Evolutionary conservation across 208 protist genomes (phyloP).

Genomic region (Entamoeba histolytica): DNA sequence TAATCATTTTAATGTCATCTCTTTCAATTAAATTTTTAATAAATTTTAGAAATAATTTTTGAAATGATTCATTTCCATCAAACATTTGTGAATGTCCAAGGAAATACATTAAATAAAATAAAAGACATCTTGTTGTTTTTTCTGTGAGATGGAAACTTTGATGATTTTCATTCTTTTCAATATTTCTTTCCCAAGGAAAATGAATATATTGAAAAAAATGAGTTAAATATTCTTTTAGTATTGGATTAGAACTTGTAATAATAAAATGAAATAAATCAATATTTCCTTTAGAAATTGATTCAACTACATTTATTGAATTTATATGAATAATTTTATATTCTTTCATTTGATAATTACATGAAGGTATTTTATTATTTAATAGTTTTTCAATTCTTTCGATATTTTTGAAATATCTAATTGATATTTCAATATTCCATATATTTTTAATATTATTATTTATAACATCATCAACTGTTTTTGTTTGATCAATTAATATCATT

Average conservation of each 20-base stretch:
- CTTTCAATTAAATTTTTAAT: background rate
- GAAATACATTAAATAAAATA: background rate
- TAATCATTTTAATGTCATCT: background rate
- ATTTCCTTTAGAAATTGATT: background rate
- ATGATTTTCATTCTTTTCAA: background rate
- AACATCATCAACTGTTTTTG: background rate
- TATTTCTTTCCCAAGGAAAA: background rate
- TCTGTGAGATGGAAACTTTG: background rate
- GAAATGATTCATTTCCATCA: background rate
- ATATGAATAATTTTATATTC: background rate
- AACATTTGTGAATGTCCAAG: background rate
- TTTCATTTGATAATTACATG: background rate
- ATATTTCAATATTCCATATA: background rate
- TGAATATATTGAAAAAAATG: background rate
- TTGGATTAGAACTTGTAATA: background rate
- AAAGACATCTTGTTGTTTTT: background rate
- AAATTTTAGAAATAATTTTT: background rate
- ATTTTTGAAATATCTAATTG: background rate
- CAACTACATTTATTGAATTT: background rate
- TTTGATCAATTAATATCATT: background rate
- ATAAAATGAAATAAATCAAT: background rate
- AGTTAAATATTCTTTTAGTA: background rate
- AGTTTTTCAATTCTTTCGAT: background rate
- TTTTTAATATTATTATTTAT: background rate
- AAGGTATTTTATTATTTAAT: background rate